Conservation (phyloP, 1,284 basidiomycete species). For the Papiliotrema laurentii region DNA sequence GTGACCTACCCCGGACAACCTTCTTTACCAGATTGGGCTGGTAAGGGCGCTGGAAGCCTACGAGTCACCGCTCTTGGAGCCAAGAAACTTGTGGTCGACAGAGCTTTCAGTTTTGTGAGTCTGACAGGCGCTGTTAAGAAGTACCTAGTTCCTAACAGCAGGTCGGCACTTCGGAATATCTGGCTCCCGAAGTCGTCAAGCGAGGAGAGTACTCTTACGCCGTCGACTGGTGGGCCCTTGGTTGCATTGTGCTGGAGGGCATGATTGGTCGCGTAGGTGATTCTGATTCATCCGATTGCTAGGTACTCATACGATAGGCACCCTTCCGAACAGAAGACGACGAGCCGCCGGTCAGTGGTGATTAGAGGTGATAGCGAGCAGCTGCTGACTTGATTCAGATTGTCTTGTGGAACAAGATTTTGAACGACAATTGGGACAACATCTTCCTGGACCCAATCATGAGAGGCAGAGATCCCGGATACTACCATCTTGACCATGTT, state of each 20-base stretch:
- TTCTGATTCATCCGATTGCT: neutral
- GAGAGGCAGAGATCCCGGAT: constrained; percentile 75
- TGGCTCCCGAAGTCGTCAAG: constrained; percentile 90
- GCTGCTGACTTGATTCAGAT: constrained; percentile 14
- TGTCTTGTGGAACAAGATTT: constrained; percentile 25
- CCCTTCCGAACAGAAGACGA: constrained; percentile 55
- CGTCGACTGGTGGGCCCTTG: constrained; percentile 97
- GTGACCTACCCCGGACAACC: constrained; percentile 19
- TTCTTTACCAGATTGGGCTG: constrained; percentile 28
- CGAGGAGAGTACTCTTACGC: constrained; percentile 87
- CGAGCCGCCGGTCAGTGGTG: constrained; percentile 21
- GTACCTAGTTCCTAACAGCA: constrained; percentile 5
- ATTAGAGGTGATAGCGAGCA: neutral
- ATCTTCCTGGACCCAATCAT: constrained; percentile 63
- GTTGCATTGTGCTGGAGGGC: constrained; percentile 96
- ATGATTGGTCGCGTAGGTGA: constrained; percentile 39
- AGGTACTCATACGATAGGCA: constrained; percentile 56
- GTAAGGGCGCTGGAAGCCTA: constrained; percentile 22
- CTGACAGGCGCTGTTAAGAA: no score
- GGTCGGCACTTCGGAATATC: constrained; percentile 77
- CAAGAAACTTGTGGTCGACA: constrained; percentile 20
- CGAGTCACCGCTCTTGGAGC: constrained; percentile 12
- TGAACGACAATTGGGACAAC: constrained; percentile 37
- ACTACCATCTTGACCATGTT: constrained; percentile 83
- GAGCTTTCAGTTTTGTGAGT: constrained; percentile 30